A percentile compares a stretch with the other conserved stretches of the same genome.
These are phyloP conservation scores for Parachaetomium inaequale DNA, from an alignment of 495 filamentous ascomycete species.

Conservation along the genomic window DNA sequence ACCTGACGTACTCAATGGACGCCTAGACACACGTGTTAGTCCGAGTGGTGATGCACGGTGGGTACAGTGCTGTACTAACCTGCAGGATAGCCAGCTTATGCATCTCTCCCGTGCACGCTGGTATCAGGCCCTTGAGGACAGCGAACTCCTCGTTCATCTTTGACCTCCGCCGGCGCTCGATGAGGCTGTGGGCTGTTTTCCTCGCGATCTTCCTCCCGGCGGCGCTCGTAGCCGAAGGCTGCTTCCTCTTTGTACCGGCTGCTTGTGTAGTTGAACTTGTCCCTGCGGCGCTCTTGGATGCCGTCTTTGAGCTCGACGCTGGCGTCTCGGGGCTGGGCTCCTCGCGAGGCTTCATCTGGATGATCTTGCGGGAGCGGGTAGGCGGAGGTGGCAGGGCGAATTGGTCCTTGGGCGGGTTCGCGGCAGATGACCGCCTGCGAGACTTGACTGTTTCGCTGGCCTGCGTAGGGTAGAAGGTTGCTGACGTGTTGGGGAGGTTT, in stretches of 20 bases:
- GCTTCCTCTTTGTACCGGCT: constrained; percentile 63
- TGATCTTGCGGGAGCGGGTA: constrained; percentile 89
- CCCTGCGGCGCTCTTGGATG: constrained; percentile 14
- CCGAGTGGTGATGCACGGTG: background rate
- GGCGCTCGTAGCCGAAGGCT: constrained; percentile 64
- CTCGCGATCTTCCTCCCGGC: constrained; percentile 88
- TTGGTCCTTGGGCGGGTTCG: constrained; percentile 49
- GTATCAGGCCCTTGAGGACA: constrained; percentile 91
- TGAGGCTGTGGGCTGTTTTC: constrained; percentile 94
- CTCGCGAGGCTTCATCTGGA: constrained; percentile 84
- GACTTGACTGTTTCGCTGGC: constrained; percentile 54
- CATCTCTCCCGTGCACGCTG: constrained; percentile 91
- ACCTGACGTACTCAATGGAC: constrained; percentile 94
- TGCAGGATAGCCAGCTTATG: constrained; percentile 96
- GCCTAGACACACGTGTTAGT: constrained; percentile 51
- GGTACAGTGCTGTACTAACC: constrained; percentile 44
- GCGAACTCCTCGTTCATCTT: constrained; percentile 99
- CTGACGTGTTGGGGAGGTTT: constrained; percentile 28
- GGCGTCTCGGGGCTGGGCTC: constrained; percentile 33
- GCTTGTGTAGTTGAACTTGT: constrained; percentile 35
- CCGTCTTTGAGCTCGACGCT: constrained; percentile 15
- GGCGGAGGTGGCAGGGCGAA: constrained; percentile 90
- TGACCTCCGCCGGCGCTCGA: constrained; percentile 82
- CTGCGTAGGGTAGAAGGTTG: constrained; percentile 40
- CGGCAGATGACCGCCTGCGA: constrained; percentile 53